Percentiles rank a stretch among this genome's conserved stretches.
phyloP scores from a whole-genome alignment of 2,329 filamentous ascomycete genomes.

The Penicillium freii region DNA sequence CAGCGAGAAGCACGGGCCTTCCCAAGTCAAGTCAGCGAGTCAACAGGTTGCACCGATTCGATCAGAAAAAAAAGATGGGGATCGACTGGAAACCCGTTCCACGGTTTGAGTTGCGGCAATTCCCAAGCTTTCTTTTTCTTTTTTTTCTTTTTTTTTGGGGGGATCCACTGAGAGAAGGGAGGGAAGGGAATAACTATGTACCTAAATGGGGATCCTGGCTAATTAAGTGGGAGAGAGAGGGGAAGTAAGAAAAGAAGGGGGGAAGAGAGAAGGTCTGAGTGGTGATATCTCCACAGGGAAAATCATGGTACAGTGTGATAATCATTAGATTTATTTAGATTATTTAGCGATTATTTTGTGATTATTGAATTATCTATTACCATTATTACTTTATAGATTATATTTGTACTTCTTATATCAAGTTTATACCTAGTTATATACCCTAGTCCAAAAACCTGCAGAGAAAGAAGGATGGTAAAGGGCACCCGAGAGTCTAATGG shows the following conservation, averaged over 20 bases:
- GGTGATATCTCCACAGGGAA: constrained; percentile 4
- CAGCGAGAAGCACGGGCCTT: constrained; percentile 23
- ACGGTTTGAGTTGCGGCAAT: constrained; percentile 30
- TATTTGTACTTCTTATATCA: not conserved
- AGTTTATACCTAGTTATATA: not conserved
- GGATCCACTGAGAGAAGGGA: constrained; percentile 11
- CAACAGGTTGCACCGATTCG: constrained; percentile 27
- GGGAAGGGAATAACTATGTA: constrained; percentile 6
- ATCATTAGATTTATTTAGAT: not conserved
- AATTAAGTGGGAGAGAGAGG: not conserved
- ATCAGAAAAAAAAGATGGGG: constrained; percentile 22
- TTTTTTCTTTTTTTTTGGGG: not conserved
- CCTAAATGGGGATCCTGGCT: not conserved
- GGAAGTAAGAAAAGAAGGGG: not conserved
- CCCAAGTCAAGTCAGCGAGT: constrained; percentile 18
- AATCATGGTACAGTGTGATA: not conserved
- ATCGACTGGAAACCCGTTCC: constrained; percentile 25
- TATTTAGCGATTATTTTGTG: not conserved
- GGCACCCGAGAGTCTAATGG: constrained; percentile 16
- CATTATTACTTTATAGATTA: not conserved
- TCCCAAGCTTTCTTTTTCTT: constrained; percentile 24
- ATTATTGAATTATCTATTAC: not conserved
- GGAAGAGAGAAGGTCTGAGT: constrained; percentile 1
- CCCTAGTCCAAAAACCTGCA: not conserved
- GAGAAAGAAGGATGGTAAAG: not conserved